A percentile compares a stretch with the other conserved stretches of the same genome.
Evolutionary conservation across 2,329 filamentous ascomycete species (phyloP).

Genomic region (Leptographium radiaticola): DNA sequence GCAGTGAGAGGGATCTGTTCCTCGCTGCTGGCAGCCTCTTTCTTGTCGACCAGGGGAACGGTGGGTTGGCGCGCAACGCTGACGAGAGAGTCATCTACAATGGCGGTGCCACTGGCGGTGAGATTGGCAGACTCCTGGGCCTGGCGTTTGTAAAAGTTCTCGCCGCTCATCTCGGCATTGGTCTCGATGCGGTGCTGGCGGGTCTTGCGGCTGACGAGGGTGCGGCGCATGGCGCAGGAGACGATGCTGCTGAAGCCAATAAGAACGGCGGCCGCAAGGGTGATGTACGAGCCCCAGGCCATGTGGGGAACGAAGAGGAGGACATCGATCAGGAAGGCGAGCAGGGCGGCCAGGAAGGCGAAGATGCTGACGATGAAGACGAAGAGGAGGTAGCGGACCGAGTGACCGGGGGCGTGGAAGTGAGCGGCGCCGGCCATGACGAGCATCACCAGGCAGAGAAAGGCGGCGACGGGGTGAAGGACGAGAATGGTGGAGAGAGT

Average conservation of each 20-base stretch:
- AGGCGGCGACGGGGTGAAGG: conserved; percentile 79
- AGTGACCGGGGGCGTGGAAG: conserved; percentile 78
- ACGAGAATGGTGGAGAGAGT: conserved; percentile 81
- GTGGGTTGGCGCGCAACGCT: conserved; percentile 33
- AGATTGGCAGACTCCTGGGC: conserved; percentile 30
- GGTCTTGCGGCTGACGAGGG: conserved; percentile 83
- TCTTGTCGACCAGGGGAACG: conserved; percentile 48
- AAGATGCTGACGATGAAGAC: conserved; percentile 79
- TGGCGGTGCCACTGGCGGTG: conserved; percentile 25
- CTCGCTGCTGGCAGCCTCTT: conserved; percentile 49
- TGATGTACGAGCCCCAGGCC: conserved; percentile 88
- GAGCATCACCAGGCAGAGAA: conserved; percentile 76
- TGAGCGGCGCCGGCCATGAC: conserved; percentile 69
- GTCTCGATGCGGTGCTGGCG: conserved; percentile 81
- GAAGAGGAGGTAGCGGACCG: conserved; percentile 71
- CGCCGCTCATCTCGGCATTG: conserved; percentile 94
- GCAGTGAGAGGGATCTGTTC: conserved; percentile 60
- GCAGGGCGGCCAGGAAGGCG: conserved; percentile 63
- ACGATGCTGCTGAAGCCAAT: conserved; percentile 72
- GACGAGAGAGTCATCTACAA: not conserved
- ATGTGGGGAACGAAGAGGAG: conserved; percentile 89
- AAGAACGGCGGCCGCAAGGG: conserved; percentile 76
- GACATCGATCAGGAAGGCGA: conserved; percentile 88
- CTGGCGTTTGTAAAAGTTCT: conserved; percentile 74
- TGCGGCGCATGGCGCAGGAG: conserved; percentile 88